Percentiles rank a stretch among this genome's conserved stretches.
Conservation (phyloP, 2,329 filamentous ascomycete species). For the Cordyceps pruinosa region DNA sequence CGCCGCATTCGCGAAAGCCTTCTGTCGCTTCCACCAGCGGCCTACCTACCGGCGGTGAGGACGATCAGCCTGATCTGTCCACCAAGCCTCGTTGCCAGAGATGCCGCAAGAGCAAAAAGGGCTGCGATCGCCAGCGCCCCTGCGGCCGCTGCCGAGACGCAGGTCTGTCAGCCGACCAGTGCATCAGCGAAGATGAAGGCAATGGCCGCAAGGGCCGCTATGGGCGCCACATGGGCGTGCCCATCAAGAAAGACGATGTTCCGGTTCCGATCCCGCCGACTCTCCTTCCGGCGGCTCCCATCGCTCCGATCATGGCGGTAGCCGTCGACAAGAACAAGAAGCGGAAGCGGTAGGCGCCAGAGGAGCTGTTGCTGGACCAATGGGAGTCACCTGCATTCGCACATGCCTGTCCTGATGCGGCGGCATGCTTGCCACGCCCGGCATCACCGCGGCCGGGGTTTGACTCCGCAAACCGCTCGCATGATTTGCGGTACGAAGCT, state of each 20-base stretch:
- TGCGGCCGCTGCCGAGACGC: conserved; percentile 95
- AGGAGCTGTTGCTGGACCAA: not conserved
- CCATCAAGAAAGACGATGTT: conserved; percentile 50
- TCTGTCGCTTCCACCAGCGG: conserved; percentile 56
- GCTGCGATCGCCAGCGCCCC: conserved; percentile 91
- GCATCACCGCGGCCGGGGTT: not conserved
- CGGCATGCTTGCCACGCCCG: not conserved
- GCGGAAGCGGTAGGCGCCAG: conserved; percentile 45
- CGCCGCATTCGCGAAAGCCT: conserved; percentile 68
- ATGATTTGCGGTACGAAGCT: conserved; percentile 9
- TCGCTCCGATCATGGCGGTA: conserved; percentile 29
- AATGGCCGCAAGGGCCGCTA: conserved; percentile 96
- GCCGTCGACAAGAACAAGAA: conserved; percentile 53
- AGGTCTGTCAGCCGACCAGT: conserved; percentile 85
- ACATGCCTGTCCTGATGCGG: not conserved
- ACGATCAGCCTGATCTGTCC: conserved; percentile 86
- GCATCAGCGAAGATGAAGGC: conserved; percentile 94
- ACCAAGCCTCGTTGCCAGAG: conserved; percentile 96
- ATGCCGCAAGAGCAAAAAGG: conserved; percentile 99
- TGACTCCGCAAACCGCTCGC: not conserved
- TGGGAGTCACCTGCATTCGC: not conserved
- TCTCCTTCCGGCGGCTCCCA: conserved; percentile 39
- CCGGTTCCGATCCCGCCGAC: conserved; percentile 29
- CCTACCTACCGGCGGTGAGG: conserved; percentile 56
- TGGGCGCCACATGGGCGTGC: conserved; percentile 63